phyloP scores from a whole-genome alignment of 164 flowering plant species.

The Stephania cephalantha region DNA sequence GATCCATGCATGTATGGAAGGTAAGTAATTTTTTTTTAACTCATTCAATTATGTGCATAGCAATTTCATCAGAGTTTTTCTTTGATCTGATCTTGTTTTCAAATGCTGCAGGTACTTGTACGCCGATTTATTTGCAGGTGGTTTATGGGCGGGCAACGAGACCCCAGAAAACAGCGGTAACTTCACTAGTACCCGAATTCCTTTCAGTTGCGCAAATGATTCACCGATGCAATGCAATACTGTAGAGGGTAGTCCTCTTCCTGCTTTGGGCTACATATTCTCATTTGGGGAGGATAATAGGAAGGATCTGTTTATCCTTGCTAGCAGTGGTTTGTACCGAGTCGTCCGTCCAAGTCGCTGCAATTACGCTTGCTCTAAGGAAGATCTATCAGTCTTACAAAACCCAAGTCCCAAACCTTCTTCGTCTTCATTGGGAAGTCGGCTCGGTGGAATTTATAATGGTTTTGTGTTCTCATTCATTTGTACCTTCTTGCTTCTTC shows the following conservation, averaged over 20 bases:
- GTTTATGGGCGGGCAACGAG: slow-evolving; percentile 71
- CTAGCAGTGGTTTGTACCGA: slow-evolving; percentile 76
- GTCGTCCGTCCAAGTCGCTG: slow-evolving; percentile 80
- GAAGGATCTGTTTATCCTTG: slow-evolving; percentile 53
- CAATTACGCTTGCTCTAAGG: slow-evolving; percentile 69
- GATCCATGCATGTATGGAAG: slow-evolving; percentile 93
- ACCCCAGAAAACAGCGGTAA: slow-evolving; percentile 70
- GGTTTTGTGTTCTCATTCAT: slow-evolving; percentile 17
- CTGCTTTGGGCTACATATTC: slow-evolving; percentile 66
- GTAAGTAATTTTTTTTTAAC: slow-evolving; percentile 25
- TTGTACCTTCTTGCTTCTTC: slow-evolving; percentile 24
- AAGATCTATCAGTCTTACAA: slow-evolving; percentile 29
- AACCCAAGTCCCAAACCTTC: slow-evolving; percentile 28
- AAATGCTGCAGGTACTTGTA: slow-evolving; percentile 60
- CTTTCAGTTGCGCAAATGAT: slow-evolving; percentile 57
- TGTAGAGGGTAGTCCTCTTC: slow-evolving; percentile 34
- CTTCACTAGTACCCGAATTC: slow-evolving; percentile 36
- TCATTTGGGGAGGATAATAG: slow-evolving; percentile 84
- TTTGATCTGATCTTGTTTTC: not conserved
- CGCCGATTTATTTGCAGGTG: slow-evolving; percentile 60
- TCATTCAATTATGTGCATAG: not conserved
- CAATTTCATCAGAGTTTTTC: not conserved
- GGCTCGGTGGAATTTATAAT: slow-evolving; percentile 1
- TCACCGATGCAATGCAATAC: slow-evolving; percentile 60
- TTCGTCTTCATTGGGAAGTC: slow-evolving; percentile 22